Conservation (phyloP, 208 protist species). For the Strigomonas oncopelti region DNA sequence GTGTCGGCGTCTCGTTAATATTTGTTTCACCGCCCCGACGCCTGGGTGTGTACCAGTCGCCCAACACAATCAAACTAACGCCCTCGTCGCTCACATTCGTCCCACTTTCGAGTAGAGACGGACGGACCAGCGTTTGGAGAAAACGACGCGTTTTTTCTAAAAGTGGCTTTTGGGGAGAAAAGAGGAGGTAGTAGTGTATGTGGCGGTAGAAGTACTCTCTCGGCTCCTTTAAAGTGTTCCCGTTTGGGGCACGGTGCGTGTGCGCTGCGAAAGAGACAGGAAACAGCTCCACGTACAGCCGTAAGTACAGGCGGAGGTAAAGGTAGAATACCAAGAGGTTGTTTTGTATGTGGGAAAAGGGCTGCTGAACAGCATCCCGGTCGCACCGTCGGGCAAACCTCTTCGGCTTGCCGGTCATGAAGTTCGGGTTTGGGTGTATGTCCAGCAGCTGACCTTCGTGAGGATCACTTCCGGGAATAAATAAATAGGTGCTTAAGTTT, state of each 20-base stretch:
- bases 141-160: conserved; percentile 20
- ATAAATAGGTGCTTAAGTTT: conserved; percentile 16
- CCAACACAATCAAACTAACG: not conserved
- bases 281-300: conserved; percentile 45
- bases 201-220: not conserved
- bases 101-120: too few species aligned
- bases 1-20: too few species aligned
- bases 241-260: not conserved
- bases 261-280: conserved; percentile 20
- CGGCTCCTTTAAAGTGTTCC: not conserved
- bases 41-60: not conserved
- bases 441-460: conserved; percentile 11
- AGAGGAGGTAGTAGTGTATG: conserved; percentile 15
- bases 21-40: too few species aligned
- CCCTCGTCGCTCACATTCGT: not conserved
- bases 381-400: too few species aligned
- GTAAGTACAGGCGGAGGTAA: conserved; percentile 38
- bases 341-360: conserved; percentile 85
- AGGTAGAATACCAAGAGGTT: conserved; percentile 89
- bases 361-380: not conserved
- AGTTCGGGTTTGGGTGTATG: not conserved
- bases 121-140: conserved; percentile 23
- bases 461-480: conserved; percentile 92
- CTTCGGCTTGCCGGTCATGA: not conserved
- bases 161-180: conserved; percentile 47